phyloP scores from a whole-genome alignment of 2,329 filamentous ascomycete species.

The Madurella mycetomatis region DNA sequence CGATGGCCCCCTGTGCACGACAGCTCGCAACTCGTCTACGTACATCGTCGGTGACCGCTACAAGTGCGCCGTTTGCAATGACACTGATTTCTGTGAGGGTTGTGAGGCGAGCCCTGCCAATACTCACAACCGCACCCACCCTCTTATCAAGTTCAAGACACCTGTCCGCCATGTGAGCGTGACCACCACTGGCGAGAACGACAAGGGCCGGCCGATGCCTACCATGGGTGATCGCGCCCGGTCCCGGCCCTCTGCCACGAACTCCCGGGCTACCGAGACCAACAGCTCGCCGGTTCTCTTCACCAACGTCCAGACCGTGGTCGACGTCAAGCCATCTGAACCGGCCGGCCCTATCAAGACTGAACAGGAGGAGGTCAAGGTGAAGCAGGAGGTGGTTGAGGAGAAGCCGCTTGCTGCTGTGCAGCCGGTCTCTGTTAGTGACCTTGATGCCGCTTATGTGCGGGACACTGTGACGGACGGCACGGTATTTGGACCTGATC shows the following conservation, averaged over 20 bases:
- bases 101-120: slow-evolving; percentile 87
- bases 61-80: slow-evolving; percentile 95
- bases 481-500: slow-evolving; percentile 63
- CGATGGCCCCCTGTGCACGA: slow-evolving; percentile 79
- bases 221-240: slow-evolving; percentile 62
- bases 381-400: slow-evolving; percentile 25
- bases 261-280: not conserved
- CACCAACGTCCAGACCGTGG: slow-evolving; percentile 62
- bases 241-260: not conserved
- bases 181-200: slow-evolving; percentile 75
- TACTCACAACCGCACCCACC: slow-evolving; percentile 90
- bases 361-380: slow-evolving; percentile 28
- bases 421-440: slow-evolving; percentile 23
- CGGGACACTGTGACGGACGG: slow-evolving; percentile 77
- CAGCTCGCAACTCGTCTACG: slow-evolving; percentile 36
- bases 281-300: not conserved
- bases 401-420: slow-evolving; percentile 22
- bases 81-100: slow-evolving; percentile 89
- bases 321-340: slow-evolving; percentile 41
- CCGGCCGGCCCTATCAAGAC: slow-evolving; percentile 27
- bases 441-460: slow-evolving; percentile 60
- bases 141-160: slow-evolving; percentile 94
- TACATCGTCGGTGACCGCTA: slow-evolving; percentile 88
- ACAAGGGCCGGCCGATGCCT: slow-evolving; percentile 59
- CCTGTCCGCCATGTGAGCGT: slow-evolving; percentile 85